phyloP scores from a whole-genome alignment of 805 yeast genomes.

The Starmerella gropengiesseri region DNA sequence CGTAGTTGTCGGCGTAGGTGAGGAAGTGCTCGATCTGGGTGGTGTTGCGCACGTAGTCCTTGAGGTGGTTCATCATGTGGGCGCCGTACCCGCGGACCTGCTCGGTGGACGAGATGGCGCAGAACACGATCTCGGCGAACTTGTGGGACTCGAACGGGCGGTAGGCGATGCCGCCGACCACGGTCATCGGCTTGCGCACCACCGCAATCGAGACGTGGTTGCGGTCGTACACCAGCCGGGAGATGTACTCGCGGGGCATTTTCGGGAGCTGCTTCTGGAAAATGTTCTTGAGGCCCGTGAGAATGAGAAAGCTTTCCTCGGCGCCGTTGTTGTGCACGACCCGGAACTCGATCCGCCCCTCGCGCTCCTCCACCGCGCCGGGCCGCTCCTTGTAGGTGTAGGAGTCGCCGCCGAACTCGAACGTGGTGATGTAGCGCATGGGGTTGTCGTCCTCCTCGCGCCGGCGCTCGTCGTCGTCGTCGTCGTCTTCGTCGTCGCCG shows the following conservation, averaged over 20 bases:
- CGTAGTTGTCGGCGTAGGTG: conserved; percentile 97
- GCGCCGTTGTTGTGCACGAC: conserved; percentile 94
- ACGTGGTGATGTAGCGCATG: conserved; percentile 35
- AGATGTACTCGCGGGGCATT: conserved; percentile 96
- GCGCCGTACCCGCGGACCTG: conserved; percentile 99
- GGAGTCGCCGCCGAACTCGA: conserved; percentile 63
- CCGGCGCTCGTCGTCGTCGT: conserved; percentile 23
- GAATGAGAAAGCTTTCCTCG: conserved; percentile 74
- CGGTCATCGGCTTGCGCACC: conserved; percentile 83
- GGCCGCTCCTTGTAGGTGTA: conserved; percentile 87
- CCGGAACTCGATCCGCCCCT: conserved; percentile 85
- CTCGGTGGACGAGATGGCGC: conserved; percentile 95
- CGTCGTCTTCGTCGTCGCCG: conserved; percentile 23
- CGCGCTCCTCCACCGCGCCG: conserved; percentile 85
- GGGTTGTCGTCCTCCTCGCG: conserved; percentile 24
- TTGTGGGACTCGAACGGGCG: conserved; percentile 82
- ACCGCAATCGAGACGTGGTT: conserved; percentile 94
- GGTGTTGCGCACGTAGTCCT: conserved; percentile 86
- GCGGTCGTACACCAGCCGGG: conserved; percentile 86
- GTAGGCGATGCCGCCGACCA: conserved; percentile 95
- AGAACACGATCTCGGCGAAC: conserved; percentile 96
- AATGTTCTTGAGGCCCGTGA: conserved; percentile 90
- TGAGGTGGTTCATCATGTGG: conserved; percentile 92
- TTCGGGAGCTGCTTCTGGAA: conserved; percentile 96
- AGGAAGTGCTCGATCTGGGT: conserved; percentile 75